A percentile compares a stretch with the other conserved stretches of the same genome.
Conservation (phyloP, 2,329 filamentous ascomycete genomes). For the Verticillium isaacii region DNA sequence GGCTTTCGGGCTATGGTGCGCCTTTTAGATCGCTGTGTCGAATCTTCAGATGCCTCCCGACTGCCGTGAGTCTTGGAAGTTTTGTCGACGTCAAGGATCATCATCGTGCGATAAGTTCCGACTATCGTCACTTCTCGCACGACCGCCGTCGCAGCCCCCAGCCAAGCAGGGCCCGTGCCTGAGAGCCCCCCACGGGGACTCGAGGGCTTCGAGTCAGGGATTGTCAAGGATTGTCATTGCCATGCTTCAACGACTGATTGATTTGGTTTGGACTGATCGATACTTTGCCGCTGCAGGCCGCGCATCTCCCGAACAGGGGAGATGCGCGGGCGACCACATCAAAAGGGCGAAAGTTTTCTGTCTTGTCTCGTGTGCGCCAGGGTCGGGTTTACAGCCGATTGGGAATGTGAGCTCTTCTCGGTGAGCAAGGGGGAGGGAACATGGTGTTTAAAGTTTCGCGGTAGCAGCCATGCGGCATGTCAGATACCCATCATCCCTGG, state of each 20-base stretch:
- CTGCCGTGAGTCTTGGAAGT: not conserved
- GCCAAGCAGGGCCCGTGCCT: not conserved
- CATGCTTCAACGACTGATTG: not conserved
- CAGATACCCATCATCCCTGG: not conserved
- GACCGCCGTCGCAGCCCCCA: not conserved
- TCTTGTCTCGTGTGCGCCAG: not conserved
- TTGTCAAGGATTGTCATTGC: not conserved
- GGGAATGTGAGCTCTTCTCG: not conserved
- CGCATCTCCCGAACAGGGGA: not conserved
- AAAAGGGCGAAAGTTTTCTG: not conserved
- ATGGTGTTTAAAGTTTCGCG: not conserved
- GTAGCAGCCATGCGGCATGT: not conserved
- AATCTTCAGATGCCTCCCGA: not conserved
- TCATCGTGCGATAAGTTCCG: not conserved
- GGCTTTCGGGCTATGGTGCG: no score
- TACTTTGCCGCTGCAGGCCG: not conserved
- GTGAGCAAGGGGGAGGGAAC: not conserved
- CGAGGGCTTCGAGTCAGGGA: no score
- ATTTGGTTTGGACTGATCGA: not conserved
- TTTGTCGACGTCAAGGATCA: not conserved
- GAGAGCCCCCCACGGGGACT: not conserved
- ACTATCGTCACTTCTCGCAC: not conserved
- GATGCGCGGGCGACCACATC: not conserved
- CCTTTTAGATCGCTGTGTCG: not conserved
- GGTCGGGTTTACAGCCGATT: not conserved